phyloP scores from a whole-genome alignment of 805 yeast species.

The Yarrowia osloensis region DNA sequence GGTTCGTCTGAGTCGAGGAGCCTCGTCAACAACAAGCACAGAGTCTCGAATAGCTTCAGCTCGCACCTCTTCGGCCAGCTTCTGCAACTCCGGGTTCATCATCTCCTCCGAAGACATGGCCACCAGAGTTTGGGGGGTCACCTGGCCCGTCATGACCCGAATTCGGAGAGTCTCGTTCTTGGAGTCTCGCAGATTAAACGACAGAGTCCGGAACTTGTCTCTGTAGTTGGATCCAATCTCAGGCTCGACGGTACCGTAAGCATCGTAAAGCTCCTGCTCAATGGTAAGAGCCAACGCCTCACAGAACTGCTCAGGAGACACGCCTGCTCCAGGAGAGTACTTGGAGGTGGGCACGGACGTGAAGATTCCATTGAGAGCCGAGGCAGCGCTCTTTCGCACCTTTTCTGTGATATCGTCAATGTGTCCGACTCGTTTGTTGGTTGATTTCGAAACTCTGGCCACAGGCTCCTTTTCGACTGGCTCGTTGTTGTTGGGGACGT shows the following conservation, averaged over 20 bases:
- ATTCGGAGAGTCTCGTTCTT: conserved; percentile 60
- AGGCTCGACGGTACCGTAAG: conserved; percentile 41
- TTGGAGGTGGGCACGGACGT: background rate
- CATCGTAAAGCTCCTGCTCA: conserved; percentile 53
- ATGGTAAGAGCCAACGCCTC: conserved; percentile 51
- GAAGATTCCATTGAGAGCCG: conserved; percentile 39
- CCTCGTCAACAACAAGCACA: conserved; percentile 60
- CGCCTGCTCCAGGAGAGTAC: background rate
- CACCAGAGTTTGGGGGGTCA: conserved; percentile 61
- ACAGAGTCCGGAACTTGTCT: conserved; percentile 66
- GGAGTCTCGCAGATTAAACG: conserved; percentile 57
- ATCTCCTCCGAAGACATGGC: conserved; percentile 71
- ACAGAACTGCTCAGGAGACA: conserved; percentile 37
- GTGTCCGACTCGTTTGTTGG: conserved; percentile 7
- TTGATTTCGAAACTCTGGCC: conserved; percentile 9
- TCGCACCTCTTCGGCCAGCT: conserved; percentile 69
- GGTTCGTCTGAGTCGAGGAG: conserved; percentile 71
- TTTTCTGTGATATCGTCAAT: conserved; percentile 34
- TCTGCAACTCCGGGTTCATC: conserved; percentile 71
- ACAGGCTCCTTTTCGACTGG: background rate
- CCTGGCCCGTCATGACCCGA: conserved; percentile 56
- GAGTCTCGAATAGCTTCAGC: conserved; percentile 68
- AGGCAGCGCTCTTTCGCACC: conserved; percentile 37
- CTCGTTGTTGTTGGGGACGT: background rate
- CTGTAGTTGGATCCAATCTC: conserved; percentile 55